Conservation (phyloP, 202 grass and related monocot genomes). For the Setaria italica region DNA sequence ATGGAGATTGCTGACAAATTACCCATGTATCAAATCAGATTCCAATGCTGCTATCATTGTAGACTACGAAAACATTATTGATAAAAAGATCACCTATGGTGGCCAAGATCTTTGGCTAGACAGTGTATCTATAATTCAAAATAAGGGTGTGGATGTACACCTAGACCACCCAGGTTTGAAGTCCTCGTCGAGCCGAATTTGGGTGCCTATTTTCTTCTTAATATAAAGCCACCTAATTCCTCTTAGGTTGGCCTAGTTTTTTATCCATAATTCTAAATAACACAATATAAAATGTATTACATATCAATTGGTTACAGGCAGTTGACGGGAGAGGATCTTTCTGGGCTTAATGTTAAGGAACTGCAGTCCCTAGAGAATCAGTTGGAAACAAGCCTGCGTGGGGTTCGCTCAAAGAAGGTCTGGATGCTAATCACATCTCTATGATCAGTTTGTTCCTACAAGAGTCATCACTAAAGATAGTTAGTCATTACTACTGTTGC, state of each 20-base stretch:
- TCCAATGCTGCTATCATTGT: background rate
- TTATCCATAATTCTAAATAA: background rate
- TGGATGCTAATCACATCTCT: constrained; percentile 15
- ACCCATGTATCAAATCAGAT: background rate
- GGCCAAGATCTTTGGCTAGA: constrained; percentile 3
- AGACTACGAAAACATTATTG: constrained; percentile 4
- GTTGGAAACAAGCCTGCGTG: constrained; percentile 70
- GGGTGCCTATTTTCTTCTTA: no score
- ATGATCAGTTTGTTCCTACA: constrained; percentile 26
- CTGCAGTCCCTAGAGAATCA: constrained; percentile 76
- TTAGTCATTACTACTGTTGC: constrained; percentile 23
- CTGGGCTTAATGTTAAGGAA: constrained; percentile 64
- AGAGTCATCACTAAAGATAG: constrained; percentile 19
- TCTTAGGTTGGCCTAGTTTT: no score
- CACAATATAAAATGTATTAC: background rate
- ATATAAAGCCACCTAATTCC: no score
- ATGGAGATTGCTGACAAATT: background rate
- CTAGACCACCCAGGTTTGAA: no score
- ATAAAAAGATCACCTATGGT: background rate
- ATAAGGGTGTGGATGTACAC: background rate
- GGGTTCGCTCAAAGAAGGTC: constrained; percentile 77
- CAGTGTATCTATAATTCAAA: background rate
- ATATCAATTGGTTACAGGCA: constrained; percentile 59
- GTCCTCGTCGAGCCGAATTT: no score
- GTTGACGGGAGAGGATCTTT: constrained; percentile 88